A percentile compares a stretch with the other conserved stretches of the same genome.
Conservation (phyloP, 108 stramenopile genomes). For the Pseudonitzschia pungens region DNA sequence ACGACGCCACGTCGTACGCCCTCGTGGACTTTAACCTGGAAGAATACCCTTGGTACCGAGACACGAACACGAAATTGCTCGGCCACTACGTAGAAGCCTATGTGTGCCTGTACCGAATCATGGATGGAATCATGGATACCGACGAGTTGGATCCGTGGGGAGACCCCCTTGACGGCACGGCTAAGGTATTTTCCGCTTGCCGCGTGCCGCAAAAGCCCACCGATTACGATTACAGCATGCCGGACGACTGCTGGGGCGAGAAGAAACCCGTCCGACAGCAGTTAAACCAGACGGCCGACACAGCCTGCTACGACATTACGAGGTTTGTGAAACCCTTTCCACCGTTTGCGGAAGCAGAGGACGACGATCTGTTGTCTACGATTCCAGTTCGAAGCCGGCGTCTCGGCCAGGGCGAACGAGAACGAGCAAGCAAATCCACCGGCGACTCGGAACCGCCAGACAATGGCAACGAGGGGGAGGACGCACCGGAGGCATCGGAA, state of each 20-base stretch:
- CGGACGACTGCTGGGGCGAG: neutral
- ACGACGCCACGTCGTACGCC: neutral
- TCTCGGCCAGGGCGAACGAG: neutral
- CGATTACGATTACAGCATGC: slow-evolving; percentile 6
- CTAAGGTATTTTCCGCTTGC: slow-evolving; percentile 3
- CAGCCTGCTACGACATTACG: neutral
- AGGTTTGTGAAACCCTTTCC: neutral
- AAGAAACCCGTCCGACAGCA: too few species aligned
- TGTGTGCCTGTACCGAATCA: neutral
- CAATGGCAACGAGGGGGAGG: neutral
- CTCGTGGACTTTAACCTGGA: neutral
- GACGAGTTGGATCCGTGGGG: neutral
- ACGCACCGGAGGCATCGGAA: neutral
- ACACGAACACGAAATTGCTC: neutral
- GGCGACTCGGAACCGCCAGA: too few species aligned
- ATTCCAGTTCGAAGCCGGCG: neutral
- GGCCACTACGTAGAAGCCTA: neutral
- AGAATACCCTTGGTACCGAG: neutral
- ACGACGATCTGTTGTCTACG: neutral
- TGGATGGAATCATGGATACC: too few species aligned
- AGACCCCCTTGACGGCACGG: neutral
- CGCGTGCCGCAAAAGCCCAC: too few species aligned
- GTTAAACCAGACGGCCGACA: neutral
- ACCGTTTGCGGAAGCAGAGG: neutral
- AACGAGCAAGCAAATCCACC: too few species aligned